Percentiles rank a stretch among this genome's conserved stretches.
phyloP scores from a whole-genome alignment of 129 eudicot species.

The Lactuca saligna region DNA sequence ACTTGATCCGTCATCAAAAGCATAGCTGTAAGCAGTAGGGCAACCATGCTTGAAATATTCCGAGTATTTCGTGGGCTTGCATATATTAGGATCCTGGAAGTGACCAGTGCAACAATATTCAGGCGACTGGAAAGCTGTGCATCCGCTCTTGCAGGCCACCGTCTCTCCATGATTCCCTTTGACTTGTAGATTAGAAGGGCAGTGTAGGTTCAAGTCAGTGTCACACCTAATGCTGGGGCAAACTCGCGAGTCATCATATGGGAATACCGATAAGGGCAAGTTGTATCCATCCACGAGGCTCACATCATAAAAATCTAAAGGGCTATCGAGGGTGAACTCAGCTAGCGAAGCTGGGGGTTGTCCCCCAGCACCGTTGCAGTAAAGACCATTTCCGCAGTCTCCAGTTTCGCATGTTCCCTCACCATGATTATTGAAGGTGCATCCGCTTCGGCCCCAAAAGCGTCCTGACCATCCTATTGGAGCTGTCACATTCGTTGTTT shows the following conservation, averaged over 20 bases:
- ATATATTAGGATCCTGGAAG: conserved; percentile 44
- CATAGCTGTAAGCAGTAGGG: conserved; percentile 54
- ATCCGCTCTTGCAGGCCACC: conserved; percentile 56
- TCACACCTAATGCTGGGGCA: conserved; percentile 46
- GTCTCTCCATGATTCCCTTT: conserved; percentile 16
- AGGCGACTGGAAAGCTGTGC: conserved; percentile 45
- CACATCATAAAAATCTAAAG: conserved; percentile 61
- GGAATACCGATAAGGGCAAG: conserved; percentile 52
- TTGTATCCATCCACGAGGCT: conserved; percentile 83
- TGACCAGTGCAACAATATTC: conserved; percentile 56
- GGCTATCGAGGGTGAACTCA: conserved; percentile 56
- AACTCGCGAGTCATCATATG: conserved; percentile 40
- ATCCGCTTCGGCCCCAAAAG: conserved; percentile 60
- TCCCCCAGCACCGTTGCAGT: conserved; percentile 57
- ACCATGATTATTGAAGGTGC: conserved; percentile 43
- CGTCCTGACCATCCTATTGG: conserved; percentile 76
- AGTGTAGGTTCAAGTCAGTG: conserved; percentile 42
- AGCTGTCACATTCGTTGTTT: conserved; percentile 31
- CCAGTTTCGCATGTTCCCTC: conserved; percentile 57
- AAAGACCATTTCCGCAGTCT: conserved; percentile 51
- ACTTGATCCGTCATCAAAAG: conserved; percentile 63
- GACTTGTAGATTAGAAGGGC: conserved; percentile 47
- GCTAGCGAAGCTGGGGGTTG: conserved; percentile 62
- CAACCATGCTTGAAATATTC: conserved; percentile 53
- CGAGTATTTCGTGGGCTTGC: conserved; percentile 50